phyloP scores from a whole-genome alignment of 176 grass and related monocot genomes.

The Luzula sylvatica region DNA sequence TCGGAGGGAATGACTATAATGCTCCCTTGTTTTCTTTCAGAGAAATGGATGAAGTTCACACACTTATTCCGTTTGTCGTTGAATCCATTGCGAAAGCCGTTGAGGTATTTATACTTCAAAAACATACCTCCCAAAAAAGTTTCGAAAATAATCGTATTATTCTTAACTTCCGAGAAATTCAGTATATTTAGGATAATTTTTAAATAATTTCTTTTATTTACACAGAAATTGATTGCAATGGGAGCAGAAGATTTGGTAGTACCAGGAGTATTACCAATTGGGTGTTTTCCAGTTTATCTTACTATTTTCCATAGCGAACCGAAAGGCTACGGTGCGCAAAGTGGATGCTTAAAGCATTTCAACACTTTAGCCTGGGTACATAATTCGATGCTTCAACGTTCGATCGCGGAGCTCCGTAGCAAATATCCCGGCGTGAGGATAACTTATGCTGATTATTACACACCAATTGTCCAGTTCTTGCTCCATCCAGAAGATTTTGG shows the following conservation, averaged over 20 bases:
- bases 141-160: background rate
- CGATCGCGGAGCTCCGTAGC: slow-evolving; percentile 33
- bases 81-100: slow-evolving; percentile 46
- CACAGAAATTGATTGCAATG: slow-evolving; percentile 58
- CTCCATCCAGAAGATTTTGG: slow-evolving; percentile 64
- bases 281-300: slow-evolving; percentile 78
- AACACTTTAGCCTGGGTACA: slow-evolving; percentile 64
- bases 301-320: slow-evolving; percentile 42
- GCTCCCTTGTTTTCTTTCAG: slow-evolving; percentile 63
- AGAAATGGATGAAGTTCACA: slow-evolving; percentile 42
- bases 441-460: slow-evolving; percentile 84
- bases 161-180: background rate
- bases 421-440: slow-evolving; percentile 57
- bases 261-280: slow-evolving; percentile 64
- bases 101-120: slow-evolving; percentile 27
- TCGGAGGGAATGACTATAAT: slow-evolving; percentile 96
- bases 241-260: slow-evolving; percentile 85
- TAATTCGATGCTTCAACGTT: slow-evolving; percentile 54
- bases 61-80: slow-evolving; percentile 44
- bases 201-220: background rate
- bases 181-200: background rate
- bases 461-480: slow-evolving; percentile 53
- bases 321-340: slow-evolving; percentile 27
- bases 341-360: slow-evolving; percentile 62
- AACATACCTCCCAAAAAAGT: background rate